phyloP scores from a whole-genome alignment of 371 early-diverging fungal genomes.

The Haplosporangium sp. region DNA sequence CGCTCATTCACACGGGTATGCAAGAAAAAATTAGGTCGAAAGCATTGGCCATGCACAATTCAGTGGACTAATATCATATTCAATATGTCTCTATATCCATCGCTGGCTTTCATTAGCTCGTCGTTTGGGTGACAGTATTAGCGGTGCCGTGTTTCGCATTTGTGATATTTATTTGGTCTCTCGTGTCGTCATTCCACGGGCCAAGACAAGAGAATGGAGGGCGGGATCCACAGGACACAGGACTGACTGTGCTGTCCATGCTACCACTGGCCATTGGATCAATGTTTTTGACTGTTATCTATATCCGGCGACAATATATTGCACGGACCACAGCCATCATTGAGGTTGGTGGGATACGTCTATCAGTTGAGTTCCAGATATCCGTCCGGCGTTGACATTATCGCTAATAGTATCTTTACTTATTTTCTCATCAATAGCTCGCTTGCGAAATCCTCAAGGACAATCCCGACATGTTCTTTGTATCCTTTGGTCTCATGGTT shows the following conservation, averaged over 20 bases:
- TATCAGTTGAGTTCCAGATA: not conserved
- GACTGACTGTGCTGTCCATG: conserved; percentile 66
- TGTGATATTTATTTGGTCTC: conserved; percentile 67
- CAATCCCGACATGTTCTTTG: conserved; percentile 75
- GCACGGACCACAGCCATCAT: conserved; percentile 48
- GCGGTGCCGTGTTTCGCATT: conserved; percentile 65
- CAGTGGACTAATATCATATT: not conserved
- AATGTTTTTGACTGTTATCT: conserved; percentile 40
- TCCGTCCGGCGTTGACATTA: too few species aligned
- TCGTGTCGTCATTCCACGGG: conserved; percentile 62
- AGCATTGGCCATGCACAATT: not conserved
- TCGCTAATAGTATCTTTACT: not conserved
- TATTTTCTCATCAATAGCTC: conserved; percentile 58
- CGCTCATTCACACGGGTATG: conserved; percentile 66
- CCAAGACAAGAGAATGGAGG: conserved; percentile 56
- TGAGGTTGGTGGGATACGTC: conserved; percentile 20
- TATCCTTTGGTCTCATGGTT: conserved; percentile 66
- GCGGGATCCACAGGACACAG: conserved; percentile 60
- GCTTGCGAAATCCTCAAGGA: conserved; percentile 78
- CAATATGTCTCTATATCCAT: not conserved
- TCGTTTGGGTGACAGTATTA: conserved; percentile 73
- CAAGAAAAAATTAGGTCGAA: not conserved
- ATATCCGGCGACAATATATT: conserved; percentile 41
- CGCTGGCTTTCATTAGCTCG: conserved; percentile 53
- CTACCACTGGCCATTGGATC: conserved; percentile 63